These are phyloP conservation scores for Ensete ventricosum DNA, from an alignment of 176 grass and related monocot genomes.

Conservation along the genomic window DNA sequence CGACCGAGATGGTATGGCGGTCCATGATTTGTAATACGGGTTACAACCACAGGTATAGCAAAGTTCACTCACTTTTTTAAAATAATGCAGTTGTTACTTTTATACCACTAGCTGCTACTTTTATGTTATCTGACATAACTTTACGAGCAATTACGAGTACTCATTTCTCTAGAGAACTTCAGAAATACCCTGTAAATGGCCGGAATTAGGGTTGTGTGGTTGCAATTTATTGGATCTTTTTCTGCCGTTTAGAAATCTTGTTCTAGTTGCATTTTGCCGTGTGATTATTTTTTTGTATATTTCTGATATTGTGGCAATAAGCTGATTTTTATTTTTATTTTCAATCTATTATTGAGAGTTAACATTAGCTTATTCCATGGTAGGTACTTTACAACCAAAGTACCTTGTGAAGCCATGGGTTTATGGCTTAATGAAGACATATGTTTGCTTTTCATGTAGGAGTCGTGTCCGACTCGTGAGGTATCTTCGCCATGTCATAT, in stretches of 20 bases:
- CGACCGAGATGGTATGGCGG: too few species aligned
- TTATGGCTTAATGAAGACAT: conserved; percentile 4
- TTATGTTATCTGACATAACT: background rate
- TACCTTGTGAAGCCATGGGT: background rate
- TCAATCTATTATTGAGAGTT: background rate
- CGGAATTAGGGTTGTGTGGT: background rate
- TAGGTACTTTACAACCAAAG: conserved; percentile 27
- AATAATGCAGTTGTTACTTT: background rate
- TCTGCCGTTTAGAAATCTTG: background rate
- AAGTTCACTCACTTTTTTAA: background rate
- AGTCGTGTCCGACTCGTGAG: conserved; percentile 80
- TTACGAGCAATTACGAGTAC: background rate
- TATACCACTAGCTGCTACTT: background rate
- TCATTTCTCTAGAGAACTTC: background rate
- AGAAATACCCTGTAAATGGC: background rate
- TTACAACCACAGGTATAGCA: background rate
- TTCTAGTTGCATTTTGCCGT: background rate
- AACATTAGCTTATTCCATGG: background rate
- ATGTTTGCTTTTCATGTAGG: conserved; percentile 39
- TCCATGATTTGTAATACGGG: background rate
- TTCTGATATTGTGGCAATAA: background rate
- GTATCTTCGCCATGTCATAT: conserved; percentile 33
- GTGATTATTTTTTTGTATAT: background rate
- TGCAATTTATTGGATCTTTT: background rate
- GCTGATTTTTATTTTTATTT: background rate